These are phyloP conservation scores for Bauhinia variegata DNA, from an alignment of 306 rosid species.

Conservation along the genomic window DNA sequence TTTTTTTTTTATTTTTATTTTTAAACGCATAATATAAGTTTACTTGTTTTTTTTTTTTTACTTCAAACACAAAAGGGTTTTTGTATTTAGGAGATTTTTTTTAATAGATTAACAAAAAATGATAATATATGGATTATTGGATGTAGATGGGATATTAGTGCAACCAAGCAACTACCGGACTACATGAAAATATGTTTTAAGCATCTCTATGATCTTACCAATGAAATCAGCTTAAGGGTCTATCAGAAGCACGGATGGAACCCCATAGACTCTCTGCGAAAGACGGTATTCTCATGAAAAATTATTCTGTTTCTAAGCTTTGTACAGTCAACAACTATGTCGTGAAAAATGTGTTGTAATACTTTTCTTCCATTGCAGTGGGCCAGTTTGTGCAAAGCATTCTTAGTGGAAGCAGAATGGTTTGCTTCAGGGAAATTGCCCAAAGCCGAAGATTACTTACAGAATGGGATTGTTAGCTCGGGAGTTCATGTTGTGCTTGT, in stretches of 20 bases:
- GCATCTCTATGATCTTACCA: constrained; percentile 38
- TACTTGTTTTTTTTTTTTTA: too few species aligned
- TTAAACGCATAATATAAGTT: too few species aligned
- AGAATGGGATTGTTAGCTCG: constrained; percentile 41
- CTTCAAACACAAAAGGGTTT: too few species aligned
- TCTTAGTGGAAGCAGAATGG: constrained; percentile 54
- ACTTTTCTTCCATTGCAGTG: constrained; percentile 36
- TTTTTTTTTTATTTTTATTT: too few species aligned
- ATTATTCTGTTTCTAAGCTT: too few species aligned
- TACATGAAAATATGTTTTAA: constrained; percentile 48
- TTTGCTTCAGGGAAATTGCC: constrained; percentile 41
- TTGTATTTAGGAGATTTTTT: too few species aligned
- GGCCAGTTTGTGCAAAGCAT: constrained; percentile 46
- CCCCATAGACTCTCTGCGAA: constrained; percentile 34
- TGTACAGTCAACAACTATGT: too few species aligned
- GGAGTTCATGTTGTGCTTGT: constrained; percentile 42
- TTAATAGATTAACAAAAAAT: too few species aligned
- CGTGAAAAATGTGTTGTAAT: not conserved
- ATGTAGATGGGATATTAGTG: constrained; percentile 45
- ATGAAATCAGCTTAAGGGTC: constrained; percentile 41
- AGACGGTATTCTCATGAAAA: constrained; percentile 20
- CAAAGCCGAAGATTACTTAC: constrained; percentile 44
- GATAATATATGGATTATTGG: too few species aligned
- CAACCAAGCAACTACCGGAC: constrained; percentile 33
- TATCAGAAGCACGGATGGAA: constrained; percentile 42